Percentiles rank a stretch among this genome's conserved stretches.
These are phyloP conservation scores for Coccomyxa sp. DNA, from an alignment of 139 green algal species.

Conservation along the genomic window DNA sequence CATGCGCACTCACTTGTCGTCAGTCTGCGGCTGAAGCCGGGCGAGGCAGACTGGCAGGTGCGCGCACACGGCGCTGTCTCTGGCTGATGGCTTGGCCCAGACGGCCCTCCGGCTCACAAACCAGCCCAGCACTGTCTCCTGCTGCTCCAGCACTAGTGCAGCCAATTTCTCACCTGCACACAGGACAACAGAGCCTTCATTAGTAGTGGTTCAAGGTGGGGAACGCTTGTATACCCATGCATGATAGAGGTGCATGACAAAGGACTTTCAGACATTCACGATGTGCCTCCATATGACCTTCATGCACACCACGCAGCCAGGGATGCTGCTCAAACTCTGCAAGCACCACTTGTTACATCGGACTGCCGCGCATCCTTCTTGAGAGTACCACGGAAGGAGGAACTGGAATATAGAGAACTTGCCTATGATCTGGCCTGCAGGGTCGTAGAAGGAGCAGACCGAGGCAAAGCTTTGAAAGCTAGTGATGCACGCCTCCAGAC, in stretches of 20 bases:
- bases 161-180: neutral
- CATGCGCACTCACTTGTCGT: neutral
- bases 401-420: neutral
- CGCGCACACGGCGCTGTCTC: neutral
- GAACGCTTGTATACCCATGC: neutral
- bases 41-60: neutral
- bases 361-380: neutral
- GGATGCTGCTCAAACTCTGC: neutral
- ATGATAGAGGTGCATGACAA: neutral
- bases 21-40: neutral
- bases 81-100: neutral
- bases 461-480: neutral
- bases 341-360: neutral
- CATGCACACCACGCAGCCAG: neutral
- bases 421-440: neutral
- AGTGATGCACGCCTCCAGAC: neutral
- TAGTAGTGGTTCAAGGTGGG: no score
- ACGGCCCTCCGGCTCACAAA: neutral
- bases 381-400: neutral
- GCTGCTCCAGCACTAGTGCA: neutral
- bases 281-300: neutral
- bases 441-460: constrained; percentile 5
- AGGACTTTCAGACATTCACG: neutral
- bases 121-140: neutral
- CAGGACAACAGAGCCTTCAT: no score